phyloP scores from a whole-genome alignment of 352 stramenopile genomes.

The Hyaloperonospora arabidopsidis region DNA sequence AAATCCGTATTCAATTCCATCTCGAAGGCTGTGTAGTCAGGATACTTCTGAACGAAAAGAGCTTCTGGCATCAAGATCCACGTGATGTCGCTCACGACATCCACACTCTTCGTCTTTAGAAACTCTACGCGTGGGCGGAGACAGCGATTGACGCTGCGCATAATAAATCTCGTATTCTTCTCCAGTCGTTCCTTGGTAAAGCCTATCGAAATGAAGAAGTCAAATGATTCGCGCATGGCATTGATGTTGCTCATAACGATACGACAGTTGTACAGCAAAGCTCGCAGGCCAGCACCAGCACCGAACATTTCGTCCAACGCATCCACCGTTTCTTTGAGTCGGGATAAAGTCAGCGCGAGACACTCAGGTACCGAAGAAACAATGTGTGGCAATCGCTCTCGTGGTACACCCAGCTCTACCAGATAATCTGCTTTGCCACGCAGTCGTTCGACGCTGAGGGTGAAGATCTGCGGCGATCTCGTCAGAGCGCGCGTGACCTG shows the following conservation, averaged over 20 bases:
- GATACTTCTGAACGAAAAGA: constrained; percentile 27
- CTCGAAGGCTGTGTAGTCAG: constrained; percentile 19
- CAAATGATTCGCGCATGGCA: constrained; percentile 32
- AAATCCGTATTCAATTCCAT: constrained; percentile 6
- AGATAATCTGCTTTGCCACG: constrained; percentile 28
- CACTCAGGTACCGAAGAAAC: constrained; percentile 34
- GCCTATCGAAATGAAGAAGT: constrained; percentile 33
- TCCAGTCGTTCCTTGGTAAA: constrained; percentile 27
- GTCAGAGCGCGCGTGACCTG: constrained; percentile 39
- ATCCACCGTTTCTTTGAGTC: constrained; percentile 38
- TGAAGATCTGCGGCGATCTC: constrained; percentile 36
- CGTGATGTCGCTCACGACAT: constrained; percentile 14
- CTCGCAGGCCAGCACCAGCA: constrained; percentile 7
- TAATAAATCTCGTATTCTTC: constrained; percentile 28
- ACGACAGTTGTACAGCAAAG: constrained; percentile 26
- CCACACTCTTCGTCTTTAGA: constrained; percentile 12
- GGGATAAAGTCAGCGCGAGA: constrained; percentile 27
- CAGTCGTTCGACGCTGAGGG: constrained; percentile 30
- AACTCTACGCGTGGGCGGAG: constrained; percentile 43
- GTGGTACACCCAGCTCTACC: constrained; percentile 24
- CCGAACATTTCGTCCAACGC: constrained; percentile 40
- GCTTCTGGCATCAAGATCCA: constrained; percentile 36
- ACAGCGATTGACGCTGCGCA: constrained; percentile 35
- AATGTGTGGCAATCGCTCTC: constrained; percentile 28
- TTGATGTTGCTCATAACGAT: constrained; percentile 50